Conservation (phyloP, 345 rosid genomes). For the Heritiera fomes region DNA sequence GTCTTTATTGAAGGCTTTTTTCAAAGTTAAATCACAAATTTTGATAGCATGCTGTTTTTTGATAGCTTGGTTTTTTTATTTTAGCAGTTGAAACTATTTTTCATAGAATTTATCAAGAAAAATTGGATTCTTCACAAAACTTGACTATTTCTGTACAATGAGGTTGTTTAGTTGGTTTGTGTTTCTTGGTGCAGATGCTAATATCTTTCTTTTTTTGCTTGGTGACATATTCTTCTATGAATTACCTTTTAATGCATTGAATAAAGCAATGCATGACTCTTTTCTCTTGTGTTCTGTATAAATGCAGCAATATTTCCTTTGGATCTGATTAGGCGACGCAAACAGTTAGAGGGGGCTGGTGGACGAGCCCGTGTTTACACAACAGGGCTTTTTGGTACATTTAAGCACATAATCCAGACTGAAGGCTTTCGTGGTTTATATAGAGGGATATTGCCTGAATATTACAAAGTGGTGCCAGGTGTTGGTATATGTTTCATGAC, state of each 20-base stretch:
- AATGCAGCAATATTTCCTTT: slow-evolving; percentile 81
- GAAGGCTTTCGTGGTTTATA: slow-evolving; percentile 84
- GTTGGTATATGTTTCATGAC: slow-evolving; percentile 98
- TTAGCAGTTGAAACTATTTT: not conserved
- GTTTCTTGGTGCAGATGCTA: not conserved
- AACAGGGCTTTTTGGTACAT: slow-evolving; percentile 69
- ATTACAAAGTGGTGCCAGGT: slow-evolving; percentile 91
- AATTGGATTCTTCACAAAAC: not conserved
- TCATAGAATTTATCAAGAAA: not conserved
- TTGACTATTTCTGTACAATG: not conserved
- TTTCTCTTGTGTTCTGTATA: slow-evolving; percentile 13
- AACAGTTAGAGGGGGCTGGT: slow-evolving; percentile 89
- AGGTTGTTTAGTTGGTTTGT: not conserved
- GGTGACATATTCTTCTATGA: not conserved
- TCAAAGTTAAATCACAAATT: not conserved
- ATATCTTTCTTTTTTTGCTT: not conserved
- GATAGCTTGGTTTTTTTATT: not conserved
- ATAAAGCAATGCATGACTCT: not conserved
- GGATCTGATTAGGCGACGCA: slow-evolving; percentile 94
- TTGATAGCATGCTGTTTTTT: not conserved
- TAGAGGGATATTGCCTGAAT: slow-evolving; percentile 90
- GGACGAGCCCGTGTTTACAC: slow-evolving; percentile 73
- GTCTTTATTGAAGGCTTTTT: not conserved
- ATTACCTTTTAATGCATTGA: not conserved
- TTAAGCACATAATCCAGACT: slow-evolving; percentile 54